These are phyloP conservation scores for Fagopyrum esculentum DNA, from an alignment of 148 eudicot species.

Conservation along the genomic window DNA sequence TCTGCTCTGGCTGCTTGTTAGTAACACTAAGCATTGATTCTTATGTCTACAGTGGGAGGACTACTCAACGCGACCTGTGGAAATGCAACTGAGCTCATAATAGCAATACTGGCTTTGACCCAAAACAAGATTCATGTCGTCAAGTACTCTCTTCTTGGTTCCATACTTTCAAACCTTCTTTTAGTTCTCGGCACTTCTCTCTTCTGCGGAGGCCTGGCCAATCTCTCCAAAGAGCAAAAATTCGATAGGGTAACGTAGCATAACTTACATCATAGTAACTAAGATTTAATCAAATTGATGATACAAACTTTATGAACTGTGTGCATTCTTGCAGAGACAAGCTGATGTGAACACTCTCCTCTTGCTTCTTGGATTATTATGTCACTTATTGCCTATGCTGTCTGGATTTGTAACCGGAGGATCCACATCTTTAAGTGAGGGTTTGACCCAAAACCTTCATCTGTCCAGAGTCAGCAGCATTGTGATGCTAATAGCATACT, in stretches of 20 bases:
- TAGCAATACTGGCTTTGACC: conserved; percentile 67
- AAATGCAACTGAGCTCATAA: conserved; percentile 89
- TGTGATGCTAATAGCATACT: conserved; percentile 66
- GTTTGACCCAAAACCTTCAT: conserved; percentile 25
- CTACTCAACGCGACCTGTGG: conserved; percentile 95
- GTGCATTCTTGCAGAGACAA: conserved; percentile 53
- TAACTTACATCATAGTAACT: not conserved
- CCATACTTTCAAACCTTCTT: conserved; percentile 92
- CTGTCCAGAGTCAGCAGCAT: conserved; percentile 76
- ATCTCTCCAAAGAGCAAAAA: conserved; percentile 57
- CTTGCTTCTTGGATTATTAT: conserved; percentile 61
- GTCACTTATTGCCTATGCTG: conserved; percentile 69
- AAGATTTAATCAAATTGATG: not conserved
- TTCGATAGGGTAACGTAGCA: conserved; percentile 60
- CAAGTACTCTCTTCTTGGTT: conserved; percentile 89
- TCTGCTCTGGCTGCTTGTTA: not conserved
- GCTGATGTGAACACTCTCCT: conserved; percentile 72
- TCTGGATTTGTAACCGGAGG: conserved; percentile 11
- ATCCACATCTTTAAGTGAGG: not conserved
- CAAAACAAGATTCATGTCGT: conserved; percentile 67
- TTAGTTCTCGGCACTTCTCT: conserved; percentile 89
- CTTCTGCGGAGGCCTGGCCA: conserved; percentile 84
- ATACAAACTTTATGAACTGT: not conserved
- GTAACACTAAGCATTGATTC: not conserved
- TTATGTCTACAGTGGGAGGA: conserved; percentile 64